Conservation (phyloP, 192 early-diverging fungal species). For the Allomyces javanicus region DNA sequence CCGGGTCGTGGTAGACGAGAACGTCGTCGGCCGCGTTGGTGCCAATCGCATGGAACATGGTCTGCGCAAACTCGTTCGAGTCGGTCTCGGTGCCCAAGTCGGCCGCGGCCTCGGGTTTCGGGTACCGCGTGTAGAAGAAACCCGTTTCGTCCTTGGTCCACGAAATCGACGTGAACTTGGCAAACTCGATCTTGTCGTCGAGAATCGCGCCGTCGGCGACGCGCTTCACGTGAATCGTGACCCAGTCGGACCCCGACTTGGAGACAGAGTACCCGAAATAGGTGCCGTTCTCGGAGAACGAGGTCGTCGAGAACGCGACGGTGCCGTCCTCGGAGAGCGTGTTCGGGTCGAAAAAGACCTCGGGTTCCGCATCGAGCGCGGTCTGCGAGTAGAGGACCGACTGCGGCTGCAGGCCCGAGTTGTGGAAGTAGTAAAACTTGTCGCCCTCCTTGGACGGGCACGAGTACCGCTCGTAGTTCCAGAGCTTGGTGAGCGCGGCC, state of each 20-base stretch:
- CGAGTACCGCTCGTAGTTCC: constrained; percentile 34
- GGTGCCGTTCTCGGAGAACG: constrained; percentile 35
- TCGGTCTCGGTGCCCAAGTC: constrained; percentile 42
- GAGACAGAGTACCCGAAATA: constrained; percentile 31
- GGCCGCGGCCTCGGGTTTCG: constrained; percentile 13
- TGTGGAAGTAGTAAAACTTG: constrained; percentile 44
- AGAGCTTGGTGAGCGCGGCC: constrained; percentile 26
- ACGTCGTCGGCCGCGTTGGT: constrained; percentile 39
- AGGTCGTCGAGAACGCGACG: constrained; percentile 20
- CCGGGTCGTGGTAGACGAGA: constrained; percentile 26
- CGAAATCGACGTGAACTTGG: constrained; percentile 30
- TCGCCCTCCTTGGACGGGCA: constrained; percentile 33
- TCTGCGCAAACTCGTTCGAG: constrained; percentile 18
- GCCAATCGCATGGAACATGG: constrained; percentile 33
- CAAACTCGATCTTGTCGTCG: constrained; percentile 24
- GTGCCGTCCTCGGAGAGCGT: constrained; percentile 36
- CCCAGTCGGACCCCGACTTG: constrained; percentile 49
- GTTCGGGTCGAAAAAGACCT: constrained; percentile 32
- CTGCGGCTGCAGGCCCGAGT: constrained; percentile 39
- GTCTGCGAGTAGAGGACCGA: constrained; percentile 32
- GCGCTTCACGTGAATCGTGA: constrained; percentile 28
- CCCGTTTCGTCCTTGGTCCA: constrained; percentile 53
- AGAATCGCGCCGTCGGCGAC: constrained; percentile 9
- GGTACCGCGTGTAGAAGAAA: constrained; percentile 41
- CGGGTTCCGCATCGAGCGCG: constrained; percentile 17